Base-by-base conservation (phyloP, 164 flowering plant species). In the Tetrastigma voinierianum region DNA sequence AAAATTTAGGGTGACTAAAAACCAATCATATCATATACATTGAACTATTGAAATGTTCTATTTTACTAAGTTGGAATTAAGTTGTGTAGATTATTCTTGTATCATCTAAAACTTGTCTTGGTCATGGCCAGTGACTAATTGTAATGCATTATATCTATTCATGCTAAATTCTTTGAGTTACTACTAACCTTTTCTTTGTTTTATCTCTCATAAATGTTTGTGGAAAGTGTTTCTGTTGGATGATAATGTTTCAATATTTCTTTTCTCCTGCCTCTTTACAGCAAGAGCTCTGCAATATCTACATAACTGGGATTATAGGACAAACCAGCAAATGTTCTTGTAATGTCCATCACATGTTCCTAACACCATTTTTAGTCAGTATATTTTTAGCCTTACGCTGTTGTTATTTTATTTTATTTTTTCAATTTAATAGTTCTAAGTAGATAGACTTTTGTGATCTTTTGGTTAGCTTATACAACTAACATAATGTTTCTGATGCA, bases 311-410 rank as follows among this genome's bases (percentile, higher is more conserved):
- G 76, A 89, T 94, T 80, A 83, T 82, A 23, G 78, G 98, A 94
- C 80, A 94, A 94, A 80, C 98, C 98, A 53, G 89, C 91, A 72
- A 94, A 94, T 76, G 70, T 94, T 80, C 97, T 91, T 79, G 98
- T 91, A 90, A 82, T 45, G 53, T 20, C 70, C 77, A 76, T 60
- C 59, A 45, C 53, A 67, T 62, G 61, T 66, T 70, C 68, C n/a
- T 17, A 62, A 51, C 63, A 43, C 48, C 65, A 62, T 51, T 55
- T 51, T n/a, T 45, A 25, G 12, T 44, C 24, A 51, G 25, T 69
- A 51, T 45, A 44, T 61, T 25, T 15, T 32, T 54, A 8, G 45
- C 10, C 46, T 63, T 16, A 52, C 10, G 18, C n/a, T 43, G 10
- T n/a, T 61, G n/a, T 9, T 54, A 2, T 1, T 16, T 10, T 40